Evolutionary conservation across 768 basidiomycete species (phyloP).

Genomic region (Rhizopogon salebrosus): DNA sequence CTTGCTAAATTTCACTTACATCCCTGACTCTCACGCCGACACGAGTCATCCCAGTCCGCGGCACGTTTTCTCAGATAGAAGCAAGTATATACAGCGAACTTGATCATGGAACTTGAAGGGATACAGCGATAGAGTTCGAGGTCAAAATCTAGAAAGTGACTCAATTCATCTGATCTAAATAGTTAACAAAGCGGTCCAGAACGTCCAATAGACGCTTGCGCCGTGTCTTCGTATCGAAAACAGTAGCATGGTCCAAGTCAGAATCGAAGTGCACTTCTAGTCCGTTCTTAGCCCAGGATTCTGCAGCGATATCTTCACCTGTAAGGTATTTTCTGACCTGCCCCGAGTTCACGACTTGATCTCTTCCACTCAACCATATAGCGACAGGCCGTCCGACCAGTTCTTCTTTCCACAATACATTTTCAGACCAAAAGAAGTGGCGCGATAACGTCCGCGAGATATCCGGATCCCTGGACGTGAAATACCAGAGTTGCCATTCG

Average conservation of each 20-base stretch:
- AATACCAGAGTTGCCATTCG: conserved; percentile 68
- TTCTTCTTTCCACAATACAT: conserved; percentile 56
- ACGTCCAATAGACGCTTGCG: conserved; percentile 27
- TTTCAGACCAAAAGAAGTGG: conserved; percentile 65
- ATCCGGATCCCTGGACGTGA: conserved; percentile 59
- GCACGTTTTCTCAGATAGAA: neutral
- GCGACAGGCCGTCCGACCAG: conserved; percentile 27
- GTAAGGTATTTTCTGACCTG: conserved; percentile 38
- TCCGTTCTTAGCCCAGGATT: conserved; percentile 23
- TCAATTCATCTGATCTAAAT: conserved; percentile 1
- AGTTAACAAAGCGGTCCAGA: conserved; percentile 25
- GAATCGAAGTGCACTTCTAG: conserved; percentile 37
- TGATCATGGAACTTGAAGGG: too few species aligned
- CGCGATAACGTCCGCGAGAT: conserved; percentile 53
- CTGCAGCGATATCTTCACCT: conserved; percentile 13
- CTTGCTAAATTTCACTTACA: neutral
- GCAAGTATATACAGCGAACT: too few species aligned
- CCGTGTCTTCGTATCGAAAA: conserved; percentile 28
- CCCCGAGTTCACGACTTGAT: conserved; percentile 38
- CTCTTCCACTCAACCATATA: conserved; percentile 34
- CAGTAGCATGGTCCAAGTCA: conserved; percentile 35
- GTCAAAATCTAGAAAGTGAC: neutral
- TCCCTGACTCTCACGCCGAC: neutral
- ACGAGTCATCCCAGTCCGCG: neutral
- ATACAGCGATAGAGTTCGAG: neutral